Evolutionary conservation across 2,329 filamentous ascomycete genomes (phyloP), one percentile per base, ranked within the genome.

Genomic region (Sclerotiophoma versabilis): DNA sequence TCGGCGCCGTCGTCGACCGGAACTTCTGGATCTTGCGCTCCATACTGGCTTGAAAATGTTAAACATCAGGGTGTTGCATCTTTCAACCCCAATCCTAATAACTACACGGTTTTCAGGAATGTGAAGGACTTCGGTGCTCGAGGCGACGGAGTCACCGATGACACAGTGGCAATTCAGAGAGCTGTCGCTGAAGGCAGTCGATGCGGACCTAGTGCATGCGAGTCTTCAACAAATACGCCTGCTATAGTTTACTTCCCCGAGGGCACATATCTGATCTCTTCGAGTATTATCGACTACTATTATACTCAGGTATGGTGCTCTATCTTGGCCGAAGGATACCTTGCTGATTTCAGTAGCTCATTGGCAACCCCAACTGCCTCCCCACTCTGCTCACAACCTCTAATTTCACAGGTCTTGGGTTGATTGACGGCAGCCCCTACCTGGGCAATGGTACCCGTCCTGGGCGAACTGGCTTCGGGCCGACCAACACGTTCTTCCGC

Each of bases 401-500:
- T 3, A 77, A 77, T 55, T 87, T 88, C 65, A 68, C 71, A 1
- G 83, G 81, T 20, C 72, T 85, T 9, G 84, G 82, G 17, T 64
- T 88, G 52, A 83, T 88, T 46, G 83, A 87, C 65, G 82, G 79
- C 32, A 80, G 84, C 63, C 80, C 78, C 19, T 85, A 86, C 62
- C 57, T 63, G 50, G 54, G 61, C 64, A 78, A 36, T 54, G 64
- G 64, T 22, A 58, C 54, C 12, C 62, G 60, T 22, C 54, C 38
- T 73, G 69, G 66, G 7, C 60, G 65, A 54, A 66, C 73, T 57
- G 77, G 77, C 58, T 80, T 74, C 66, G 70, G 73, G 9, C 76
- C 84, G 3, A 84, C 84, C 29, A 86, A 84, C 61, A 83, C 87
- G 9, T 90, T 90, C 72, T 87, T 81, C 66, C 79, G 86, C 37